These are phyloP conservation scores for Chlorociboria aeruginascens DNA, from an alignment of 495 filamentous ascomycete species.

Conservation along the genomic window DNA sequence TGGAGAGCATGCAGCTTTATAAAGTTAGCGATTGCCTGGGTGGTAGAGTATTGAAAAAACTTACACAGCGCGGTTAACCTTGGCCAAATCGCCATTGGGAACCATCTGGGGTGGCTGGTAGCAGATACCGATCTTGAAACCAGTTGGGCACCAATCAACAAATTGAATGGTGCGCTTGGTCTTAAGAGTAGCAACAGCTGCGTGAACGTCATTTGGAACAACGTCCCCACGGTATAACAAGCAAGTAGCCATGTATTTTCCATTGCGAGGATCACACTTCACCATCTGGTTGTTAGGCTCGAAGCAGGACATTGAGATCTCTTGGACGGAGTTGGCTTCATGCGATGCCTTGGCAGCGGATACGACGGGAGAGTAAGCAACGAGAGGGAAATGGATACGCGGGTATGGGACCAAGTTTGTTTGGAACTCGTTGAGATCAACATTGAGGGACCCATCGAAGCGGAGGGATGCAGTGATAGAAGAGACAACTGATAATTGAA, in stretches of 20 bases:
- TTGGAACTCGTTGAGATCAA: slow-evolving; percentile 91
- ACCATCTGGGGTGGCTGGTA: slow-evolving; percentile 77
- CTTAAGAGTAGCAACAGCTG: slow-evolving; percentile 71
- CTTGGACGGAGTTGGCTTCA: slow-evolving; percentile 84
- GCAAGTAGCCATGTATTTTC: slow-evolving; percentile 91
- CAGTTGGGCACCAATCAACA: slow-evolving; percentile 93
- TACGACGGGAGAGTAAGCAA: slow-evolving; percentile 81
- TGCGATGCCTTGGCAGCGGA: slow-evolving; percentile 71
- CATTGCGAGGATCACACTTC: slow-evolving; percentile 80
- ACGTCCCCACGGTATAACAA: slow-evolving; percentile 85
- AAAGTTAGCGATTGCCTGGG: no score
- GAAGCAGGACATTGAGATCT: slow-evolving; percentile 71
- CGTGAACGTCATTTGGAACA: slow-evolving; percentile 72
- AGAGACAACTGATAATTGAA: slow-evolving; percentile 47
- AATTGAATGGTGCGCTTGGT: slow-evolving; percentile 82
- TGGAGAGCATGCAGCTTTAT: slow-evolving; percentile 59
- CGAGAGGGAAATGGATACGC: slow-evolving; percentile 83
- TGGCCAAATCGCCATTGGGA: slow-evolving; percentile 66
- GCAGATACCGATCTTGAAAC: slow-evolving; percentile 92
- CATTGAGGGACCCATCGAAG: slow-evolving; percentile 84
- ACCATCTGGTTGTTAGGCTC: slow-evolving; percentile 97
- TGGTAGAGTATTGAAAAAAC: no score
- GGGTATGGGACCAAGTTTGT: slow-evolving; percentile 89
- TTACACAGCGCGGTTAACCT: slow-evolving; percentile 71
- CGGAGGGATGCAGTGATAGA: slow-evolving; percentile 84